Base-by-base conservation (phyloP, 768 basidiomycete species). In the Obba rivulosa region DNA sequence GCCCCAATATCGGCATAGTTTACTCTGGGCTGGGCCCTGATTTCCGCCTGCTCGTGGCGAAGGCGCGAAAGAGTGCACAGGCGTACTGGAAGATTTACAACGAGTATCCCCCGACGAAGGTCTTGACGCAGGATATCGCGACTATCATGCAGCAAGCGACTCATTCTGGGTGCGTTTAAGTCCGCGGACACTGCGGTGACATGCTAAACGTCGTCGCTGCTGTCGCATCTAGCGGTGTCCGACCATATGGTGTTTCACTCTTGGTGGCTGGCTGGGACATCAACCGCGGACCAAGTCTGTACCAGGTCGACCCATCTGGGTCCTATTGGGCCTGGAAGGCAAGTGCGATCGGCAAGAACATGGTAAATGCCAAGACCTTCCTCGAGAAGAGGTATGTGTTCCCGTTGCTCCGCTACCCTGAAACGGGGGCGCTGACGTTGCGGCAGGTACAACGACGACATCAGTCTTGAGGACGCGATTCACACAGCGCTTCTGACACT, bases 241-340 rank as follows among this genome's bases (percentile, higher is more conserved):
- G 96, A 60, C 96, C 96, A n/a, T 99, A 90, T 65, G 96, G 96
- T 53, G 94, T 99, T 47, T 97, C 94, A 38, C 74, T 99, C 48
- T 77, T 99, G 43, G 93, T 99, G 34, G 95, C 95, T 17, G 96
- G 96, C 39, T 99, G 89, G 87, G 96, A 99, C 66, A 75, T 76
- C 59, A 85, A 86, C 64, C 85, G 92, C n/a, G 96, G 96, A 20
- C 92, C 93, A 54, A 87, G 84, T n/a, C 76, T 99, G 56, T 98
- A 96, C 70, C 96, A 99, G 68, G 94, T 99, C 37, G 96, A 99
- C 71, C 96, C 96, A 35, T 96, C 93, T 34, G 96, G 96, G 46
- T 92, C 92, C 25, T 99, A 91, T 72, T 99, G 96, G 96, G 95
- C 96, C 24, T 99, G 96, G 96, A 99, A 99, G 66, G 96, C 96